Evolutionary conservation across 192 early-diverging fungal genomes (phyloP).

Genomic region (Backusella psychrophila): DNA sequence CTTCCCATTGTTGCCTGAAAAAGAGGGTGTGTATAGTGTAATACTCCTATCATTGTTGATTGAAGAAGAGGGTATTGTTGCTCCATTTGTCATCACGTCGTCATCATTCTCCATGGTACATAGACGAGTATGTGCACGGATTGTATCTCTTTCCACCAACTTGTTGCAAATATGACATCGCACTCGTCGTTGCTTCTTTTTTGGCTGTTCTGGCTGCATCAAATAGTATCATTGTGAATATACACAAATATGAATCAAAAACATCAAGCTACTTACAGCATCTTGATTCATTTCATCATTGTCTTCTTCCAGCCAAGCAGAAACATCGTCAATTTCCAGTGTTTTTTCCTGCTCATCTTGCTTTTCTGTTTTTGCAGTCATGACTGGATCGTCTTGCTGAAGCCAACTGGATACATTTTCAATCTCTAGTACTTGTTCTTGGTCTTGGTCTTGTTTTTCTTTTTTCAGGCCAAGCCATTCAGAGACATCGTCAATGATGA

Average conservation of each 20-base stretch:
- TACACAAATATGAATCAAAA: too few species aligned
- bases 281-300: neutral
- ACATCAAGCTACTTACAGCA: neutral
- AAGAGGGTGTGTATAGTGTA: neutral
- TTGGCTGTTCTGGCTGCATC: neutral
- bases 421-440: neutral
- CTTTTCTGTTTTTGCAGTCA: neutral
- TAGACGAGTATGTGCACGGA: neutral
- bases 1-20: neutral
- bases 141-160: neutral
- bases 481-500: neutral
- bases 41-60: too few species aligned
- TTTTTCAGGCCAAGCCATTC: neutral
- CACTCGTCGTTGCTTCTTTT: neutral
- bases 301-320: neutral
- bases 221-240: too few species aligned
- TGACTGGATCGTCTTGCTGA: neutral
- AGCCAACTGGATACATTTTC: neutral
- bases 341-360: neutral
- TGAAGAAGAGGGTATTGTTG: neutral
- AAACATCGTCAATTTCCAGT: neutral
- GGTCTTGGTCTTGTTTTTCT: neutral
- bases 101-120: neutral
- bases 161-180: neutral
- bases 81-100: neutral